Percentiles rank a stretch among this genome's conserved stretches.
phyloP scores from a whole-genome alignment of 108 stramenopile genomes.

The Nannochloropsis oceanica region DNA sequence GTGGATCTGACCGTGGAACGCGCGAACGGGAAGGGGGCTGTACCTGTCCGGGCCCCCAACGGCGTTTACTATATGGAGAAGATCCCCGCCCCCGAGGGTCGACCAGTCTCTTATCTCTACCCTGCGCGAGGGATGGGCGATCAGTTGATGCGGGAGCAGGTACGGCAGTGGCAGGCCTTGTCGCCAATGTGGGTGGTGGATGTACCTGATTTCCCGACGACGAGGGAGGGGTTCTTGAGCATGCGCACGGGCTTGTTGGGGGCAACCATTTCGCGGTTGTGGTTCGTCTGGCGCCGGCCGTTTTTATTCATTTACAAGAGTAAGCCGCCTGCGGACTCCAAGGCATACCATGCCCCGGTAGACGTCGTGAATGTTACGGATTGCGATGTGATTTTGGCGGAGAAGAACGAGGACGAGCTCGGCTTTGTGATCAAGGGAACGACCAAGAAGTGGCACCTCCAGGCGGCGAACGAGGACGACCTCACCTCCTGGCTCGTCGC shows the following conservation, averaged over 20 bases:
- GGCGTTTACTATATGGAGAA: neutral
- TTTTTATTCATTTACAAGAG: neutral
- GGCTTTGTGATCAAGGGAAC: neutral
- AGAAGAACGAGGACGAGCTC: neutral
- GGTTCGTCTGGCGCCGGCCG: neutral
- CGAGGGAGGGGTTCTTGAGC: neutral
- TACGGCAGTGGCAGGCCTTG: neutral
- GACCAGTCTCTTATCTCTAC: neutral
- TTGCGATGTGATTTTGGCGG: neutral
- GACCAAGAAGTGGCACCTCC: neutral
- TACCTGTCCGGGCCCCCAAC: neutral
- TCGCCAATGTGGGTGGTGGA: neutral
- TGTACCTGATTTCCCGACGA: neutral
- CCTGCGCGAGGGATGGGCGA: neutral
- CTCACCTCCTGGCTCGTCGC: neutral
- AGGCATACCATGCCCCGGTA: neutral
- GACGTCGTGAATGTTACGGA: neutral
- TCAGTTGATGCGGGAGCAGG: neutral
- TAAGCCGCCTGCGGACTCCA: neutral
- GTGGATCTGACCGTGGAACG: neutral
- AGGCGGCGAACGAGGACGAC: neutral
- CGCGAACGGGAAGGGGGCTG: neutral
- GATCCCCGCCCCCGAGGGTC: neutral
- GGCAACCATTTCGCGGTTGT: neutral
- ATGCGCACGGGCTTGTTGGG: neutral